A percentile compares a stretch with the other conserved stretches of the same genome.
Evolutionary conservation across 805 yeast species (phyloP).

Genomic region (Nakazawaea siamensis): DNA sequence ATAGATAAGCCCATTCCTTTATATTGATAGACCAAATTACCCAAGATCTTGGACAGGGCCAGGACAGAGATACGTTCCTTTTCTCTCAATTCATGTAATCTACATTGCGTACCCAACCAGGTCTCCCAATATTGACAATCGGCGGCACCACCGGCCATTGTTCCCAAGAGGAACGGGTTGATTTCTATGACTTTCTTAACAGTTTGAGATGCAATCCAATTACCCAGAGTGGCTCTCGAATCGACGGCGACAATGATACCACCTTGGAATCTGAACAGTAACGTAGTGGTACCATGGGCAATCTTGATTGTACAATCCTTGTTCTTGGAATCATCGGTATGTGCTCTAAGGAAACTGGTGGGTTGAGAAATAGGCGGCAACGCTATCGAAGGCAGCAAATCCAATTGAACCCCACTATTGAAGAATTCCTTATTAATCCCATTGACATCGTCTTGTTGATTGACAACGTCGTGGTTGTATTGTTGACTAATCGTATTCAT

Average conservation of each 20-base stretch:
- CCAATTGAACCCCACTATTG: slow-evolving; percentile 16
- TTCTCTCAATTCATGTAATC: slow-evolving; percentile 89
- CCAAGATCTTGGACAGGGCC: slow-evolving; percentile 89
- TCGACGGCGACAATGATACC: slow-evolving; percentile 97
- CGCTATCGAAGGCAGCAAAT: slow-evolving; percentile 51
- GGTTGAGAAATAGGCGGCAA: slow-evolving; percentile 86
- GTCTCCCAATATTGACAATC: slow-evolving; percentile 99
- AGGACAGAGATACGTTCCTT: slow-evolving; percentile 93
- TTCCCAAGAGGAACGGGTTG: slow-evolving; percentile 90
- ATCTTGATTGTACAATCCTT: slow-evolving; percentile 94
- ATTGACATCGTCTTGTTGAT: slow-evolving; percentile 1
- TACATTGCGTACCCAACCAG: slow-evolving; percentile 95
- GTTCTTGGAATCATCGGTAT: slow-evolving; percentile 88
- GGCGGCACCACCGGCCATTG: slow-evolving; percentile 99
- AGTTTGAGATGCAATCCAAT: slow-evolving; percentile 96
- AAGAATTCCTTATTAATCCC: slow-evolving; percentile 10
- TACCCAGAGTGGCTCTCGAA: slow-evolving; percentile 96
- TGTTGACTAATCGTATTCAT: slow-evolving; percentile 22
- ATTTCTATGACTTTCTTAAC: slow-evolving; percentile 96
- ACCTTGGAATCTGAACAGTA: slow-evolving; percentile 92
- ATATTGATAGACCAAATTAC: slow-evolving; percentile 85
- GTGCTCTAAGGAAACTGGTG: slow-evolving; percentile 90
- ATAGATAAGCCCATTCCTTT: slow-evolving; percentile 98
- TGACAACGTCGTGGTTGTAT: slow-evolving; percentile 17
- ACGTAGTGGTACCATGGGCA: slow-evolving; percentile 98